Percentiles rank a stretch among this genome's conserved stretches.
Evolutionary conservation across 306 rosid genomes (phyloP).

Genomic region (Prunus mongolica): DNA sequence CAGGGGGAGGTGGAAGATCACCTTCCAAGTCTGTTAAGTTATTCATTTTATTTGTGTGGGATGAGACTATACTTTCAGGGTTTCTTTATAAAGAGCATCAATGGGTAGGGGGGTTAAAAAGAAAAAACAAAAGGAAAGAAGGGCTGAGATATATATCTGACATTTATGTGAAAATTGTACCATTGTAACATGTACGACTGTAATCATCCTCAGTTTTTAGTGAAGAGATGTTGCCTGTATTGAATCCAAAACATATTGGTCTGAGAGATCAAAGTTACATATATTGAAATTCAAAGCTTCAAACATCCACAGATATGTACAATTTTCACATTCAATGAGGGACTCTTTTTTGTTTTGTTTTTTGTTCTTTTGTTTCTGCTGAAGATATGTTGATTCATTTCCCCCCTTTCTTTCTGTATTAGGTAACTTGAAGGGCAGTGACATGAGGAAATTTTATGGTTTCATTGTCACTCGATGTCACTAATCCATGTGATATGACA

Average conservation of each 20-base stretch:
- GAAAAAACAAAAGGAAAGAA: slow-evolving; percentile 2
- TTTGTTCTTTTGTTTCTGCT: too few species aligned
- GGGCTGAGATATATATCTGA: slow-evolving; percentile 27
- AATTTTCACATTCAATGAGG: not conserved
- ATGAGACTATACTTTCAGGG: slow-evolving; percentile 26
- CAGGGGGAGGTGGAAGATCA: slow-evolving; percentile 86
- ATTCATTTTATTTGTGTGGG: slow-evolving; percentile 60
- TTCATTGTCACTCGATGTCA: too few species aligned
- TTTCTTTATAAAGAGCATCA: slow-evolving; percentile 18
- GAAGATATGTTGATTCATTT: too few species aligned
- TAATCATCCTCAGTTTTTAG: slow-evolving; percentile 71
- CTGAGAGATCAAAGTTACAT: not conserved
- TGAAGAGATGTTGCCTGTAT: slow-evolving; percentile 68
- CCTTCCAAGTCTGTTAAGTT: slow-evolving; percentile 56
- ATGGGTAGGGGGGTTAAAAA: slow-evolving; percentile 20
- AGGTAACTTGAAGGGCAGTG: too few species aligned
- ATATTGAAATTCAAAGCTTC: not conserved
- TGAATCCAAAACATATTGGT: not conserved
- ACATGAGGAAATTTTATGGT: too few species aligned
- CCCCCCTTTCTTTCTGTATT: too few species aligned
- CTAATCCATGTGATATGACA: too few species aligned
- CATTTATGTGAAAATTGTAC: slow-evolving; percentile 34
- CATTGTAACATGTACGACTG: slow-evolving; percentile 41
- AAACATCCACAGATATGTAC: not conserved
- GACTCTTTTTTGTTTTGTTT: too few species aligned